Evolutionary conservation across 441 rosid genomes (phyloP).

Genomic region (Arabidopsis lyrata): DNA sequence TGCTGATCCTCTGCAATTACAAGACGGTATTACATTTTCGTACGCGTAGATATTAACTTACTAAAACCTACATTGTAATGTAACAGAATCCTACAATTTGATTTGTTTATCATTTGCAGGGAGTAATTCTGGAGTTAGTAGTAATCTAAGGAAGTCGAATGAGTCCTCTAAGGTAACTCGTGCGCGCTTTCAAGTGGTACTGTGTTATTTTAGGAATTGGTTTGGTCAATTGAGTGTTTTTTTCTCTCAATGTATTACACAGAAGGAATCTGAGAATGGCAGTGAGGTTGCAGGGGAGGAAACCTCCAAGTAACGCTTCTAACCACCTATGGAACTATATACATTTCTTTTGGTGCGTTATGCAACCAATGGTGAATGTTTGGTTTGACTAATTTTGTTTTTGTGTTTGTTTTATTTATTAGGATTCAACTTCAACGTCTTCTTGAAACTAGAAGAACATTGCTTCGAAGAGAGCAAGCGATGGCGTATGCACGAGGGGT

Average conservation of each 20-base stretch:
- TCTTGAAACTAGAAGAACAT: conserved; percentile 66
- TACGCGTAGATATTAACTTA: not conserved
- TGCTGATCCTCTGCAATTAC: conserved; percentile 45
- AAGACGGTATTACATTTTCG: conserved; percentile 45
- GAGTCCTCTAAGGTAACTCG: conserved; percentile 60
- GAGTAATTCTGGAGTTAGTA: conserved; percentile 37
- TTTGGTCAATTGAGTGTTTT: conserved; percentile 28
- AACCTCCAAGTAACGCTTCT: conserved; percentile 66
- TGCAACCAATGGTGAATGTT: conserved; percentile 12
- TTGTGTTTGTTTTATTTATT: conserved; percentile 28
- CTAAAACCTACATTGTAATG: not conserved
- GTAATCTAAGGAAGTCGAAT: conserved; percentile 50
- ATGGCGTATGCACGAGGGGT: conserved; percentile 85
- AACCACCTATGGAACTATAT: conserved; percentile 6
- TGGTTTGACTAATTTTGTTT: conserved; percentile 29
- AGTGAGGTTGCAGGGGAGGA: conserved; percentile 55
- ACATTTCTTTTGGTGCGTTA: not conserved
- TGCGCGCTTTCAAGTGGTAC: not conserved
- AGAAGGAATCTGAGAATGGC: conserved; percentile 50
- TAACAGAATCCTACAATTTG: too few species aligned
- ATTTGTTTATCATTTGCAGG: conserved; percentile 39
- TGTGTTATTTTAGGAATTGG: not conserved
- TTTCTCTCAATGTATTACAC: conserved; percentile 21
- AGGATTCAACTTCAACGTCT: conserved; percentile 83
- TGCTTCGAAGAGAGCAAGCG: conserved; percentile 85